Base-by-base conservation (phyloP, 306 rosid species). In the Arachis hypogaea region DNA sequence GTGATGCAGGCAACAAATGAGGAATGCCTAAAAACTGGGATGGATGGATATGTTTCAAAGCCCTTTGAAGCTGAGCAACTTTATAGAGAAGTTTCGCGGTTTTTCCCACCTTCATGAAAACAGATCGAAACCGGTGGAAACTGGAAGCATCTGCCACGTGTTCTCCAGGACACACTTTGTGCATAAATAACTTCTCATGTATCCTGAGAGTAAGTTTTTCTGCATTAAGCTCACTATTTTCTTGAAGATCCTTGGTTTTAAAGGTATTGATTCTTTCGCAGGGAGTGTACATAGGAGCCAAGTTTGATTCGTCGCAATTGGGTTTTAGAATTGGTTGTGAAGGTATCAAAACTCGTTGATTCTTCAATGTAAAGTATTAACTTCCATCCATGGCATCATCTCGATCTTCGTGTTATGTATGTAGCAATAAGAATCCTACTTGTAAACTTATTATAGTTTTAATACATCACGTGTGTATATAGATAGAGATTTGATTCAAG, bases 11-110 rank as follows among this genome's bases (percentile, higher is more conserved):
- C 98, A 40, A 94, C 98, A 16, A 96, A 88, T 7, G 97, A 91
- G 83, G 72, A 84, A 73, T 89, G 97, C 75, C 46, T 80, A 43
- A 82, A n/a, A 59, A 77, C 65, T 73, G 98, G 97, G 68, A 94
- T 94, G 98, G 93, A 91, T 74, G 98, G 98, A 68, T 94, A 89
- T 55, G 97, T 94, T 69, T 91, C 98, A 29, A 94, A 94, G 82
- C 97, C 98, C 65, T 94, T 89, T 69, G 98, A 94, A 85, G 97
- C 97, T 7, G 92, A 91, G 72, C 95, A 87, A 77, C 98, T 94
- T 41, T 94, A 94, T 70, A 82, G 92, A 41, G 98, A 94, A 82
- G 96, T 88, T 72, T 91, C 93, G 29, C 87, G 83, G 41, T 92
- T 86, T 76, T 86, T 94, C 69, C 83, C 62, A 14, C 72, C 83